These are phyloP conservation scores for Gossypium herbaceum DNA, from an alignment of 345 rosid genomes.

Conservation along the genomic window DNA sequence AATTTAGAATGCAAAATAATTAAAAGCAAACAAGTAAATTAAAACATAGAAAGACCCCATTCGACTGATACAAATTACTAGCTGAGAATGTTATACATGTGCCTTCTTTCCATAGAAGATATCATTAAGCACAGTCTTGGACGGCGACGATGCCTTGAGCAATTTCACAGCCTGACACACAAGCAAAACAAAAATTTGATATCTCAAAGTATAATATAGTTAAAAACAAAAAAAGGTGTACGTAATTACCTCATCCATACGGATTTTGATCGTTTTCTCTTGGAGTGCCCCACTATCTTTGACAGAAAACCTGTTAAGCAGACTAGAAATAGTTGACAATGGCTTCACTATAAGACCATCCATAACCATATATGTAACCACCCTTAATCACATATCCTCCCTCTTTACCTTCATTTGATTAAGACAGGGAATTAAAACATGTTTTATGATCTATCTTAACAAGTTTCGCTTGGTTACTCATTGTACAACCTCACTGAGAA, in stretches of 20 bases:
- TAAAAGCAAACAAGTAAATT: too few species aligned
- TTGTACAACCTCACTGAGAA: neutral
- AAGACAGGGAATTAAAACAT: too few species aligned
- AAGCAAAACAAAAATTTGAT: too few species aligned
- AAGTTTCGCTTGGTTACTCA: neutral
- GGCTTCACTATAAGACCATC: constrained; percentile 18
- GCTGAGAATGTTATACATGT: too few species aligned
- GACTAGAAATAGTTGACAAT: constrained; percentile 9
- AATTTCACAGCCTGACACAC: too few species aligned
- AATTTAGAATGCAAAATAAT: too few species aligned
- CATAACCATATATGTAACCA: constrained; percentile 28
- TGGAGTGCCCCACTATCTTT: constrained; percentile 7
- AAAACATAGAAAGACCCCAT: too few species aligned
- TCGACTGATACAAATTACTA: too few species aligned
- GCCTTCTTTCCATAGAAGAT: too few species aligned
- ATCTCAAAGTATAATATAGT: too few species aligned
- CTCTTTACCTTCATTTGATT: neutral
- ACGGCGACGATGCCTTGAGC: too few species aligned
- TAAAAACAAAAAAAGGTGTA: neutral
- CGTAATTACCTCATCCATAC: constrained; percentile 13
- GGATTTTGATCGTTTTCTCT: constrained; percentile 14
- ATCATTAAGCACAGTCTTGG: too few species aligned
- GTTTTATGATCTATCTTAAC: neutral
- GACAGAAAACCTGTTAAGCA: constrained; percentile 10
- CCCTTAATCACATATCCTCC: constrained; percentile 30